Evolutionary conservation across 148 eudicot genomes (phyloP).

Genomic region (Euryodendron excelsum): DNA sequence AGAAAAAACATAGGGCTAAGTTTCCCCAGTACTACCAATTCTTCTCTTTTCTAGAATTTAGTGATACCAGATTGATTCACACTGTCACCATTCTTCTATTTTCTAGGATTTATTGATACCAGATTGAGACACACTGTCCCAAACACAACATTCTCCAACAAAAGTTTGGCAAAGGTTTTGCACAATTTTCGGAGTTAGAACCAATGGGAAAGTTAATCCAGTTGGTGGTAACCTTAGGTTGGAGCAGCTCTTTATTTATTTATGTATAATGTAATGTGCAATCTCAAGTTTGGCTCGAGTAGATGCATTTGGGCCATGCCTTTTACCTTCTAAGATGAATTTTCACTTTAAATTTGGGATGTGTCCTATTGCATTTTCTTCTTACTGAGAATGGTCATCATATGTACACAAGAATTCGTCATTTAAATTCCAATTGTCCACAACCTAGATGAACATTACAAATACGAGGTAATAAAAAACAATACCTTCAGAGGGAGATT

Average conservation of each 20-base stretch:
- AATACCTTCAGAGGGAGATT: slow-evolving; percentile 1
- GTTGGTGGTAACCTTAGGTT: background rate
- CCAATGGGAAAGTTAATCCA: background rate
- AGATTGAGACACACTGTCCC: background rate
- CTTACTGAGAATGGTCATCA: background rate
- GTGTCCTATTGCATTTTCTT: background rate
- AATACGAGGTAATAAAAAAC: background rate
- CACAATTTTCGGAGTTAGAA: background rate
- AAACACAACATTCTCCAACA: background rate
- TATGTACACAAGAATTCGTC: background rate
- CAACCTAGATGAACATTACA: background rate
- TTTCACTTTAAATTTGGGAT: background rate
- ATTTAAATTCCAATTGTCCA: background rate
- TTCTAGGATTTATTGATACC: too few species aligned
- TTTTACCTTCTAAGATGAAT: background rate
- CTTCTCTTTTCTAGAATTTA: too few species aligned
- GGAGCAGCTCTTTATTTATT: too few species aligned
- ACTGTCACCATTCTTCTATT: too few species aligned
- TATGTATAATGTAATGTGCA: too few species aligned
- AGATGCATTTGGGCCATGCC: background rate
- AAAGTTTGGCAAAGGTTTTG: background rate
- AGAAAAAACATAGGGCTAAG: background rate
- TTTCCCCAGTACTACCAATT: too few species aligned
- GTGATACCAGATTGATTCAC: too few species aligned
- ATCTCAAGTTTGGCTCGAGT: background rate